phyloP scores from a whole-genome alignment of 768 basidiomycete species.

The Pleurotus ostreatus region DNA sequence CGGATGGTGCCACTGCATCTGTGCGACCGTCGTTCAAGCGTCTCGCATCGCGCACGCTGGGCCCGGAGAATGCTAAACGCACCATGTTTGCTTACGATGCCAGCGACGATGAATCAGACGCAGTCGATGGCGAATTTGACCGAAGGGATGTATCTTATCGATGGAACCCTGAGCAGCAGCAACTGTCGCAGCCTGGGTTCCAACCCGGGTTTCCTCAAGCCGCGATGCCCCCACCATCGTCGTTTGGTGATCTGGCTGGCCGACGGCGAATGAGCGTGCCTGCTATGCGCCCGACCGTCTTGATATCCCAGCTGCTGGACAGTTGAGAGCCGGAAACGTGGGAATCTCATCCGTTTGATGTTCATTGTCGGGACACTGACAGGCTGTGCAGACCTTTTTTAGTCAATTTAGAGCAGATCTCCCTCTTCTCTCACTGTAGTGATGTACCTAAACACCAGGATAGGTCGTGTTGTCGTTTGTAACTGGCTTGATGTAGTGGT shows the following conservation, averaged over 20 bases:
- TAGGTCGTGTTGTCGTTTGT: too few species aligned
- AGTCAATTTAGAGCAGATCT: too few species aligned
- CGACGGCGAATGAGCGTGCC: constrained; percentile 31
- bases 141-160: neutral
- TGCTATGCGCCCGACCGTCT: constrained; percentile 11
- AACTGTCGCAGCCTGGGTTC: too few species aligned
- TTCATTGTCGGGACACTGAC: too few species aligned
- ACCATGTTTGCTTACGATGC: constrained; percentile 34
- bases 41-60: constrained; percentile 70
- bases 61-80: constrained; percentile 52
- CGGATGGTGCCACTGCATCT: constrained; percentile 14
- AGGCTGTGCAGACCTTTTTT: too few species aligned
- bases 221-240: too few species aligned
- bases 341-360: too few species aligned
- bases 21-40: constrained; percentile 68
- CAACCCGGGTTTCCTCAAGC: too few species aligned
- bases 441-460: too few species aligned
- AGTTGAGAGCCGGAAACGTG: neutral
- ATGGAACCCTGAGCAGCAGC: too few species aligned
- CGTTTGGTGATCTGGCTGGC: constrained; percentile 13
- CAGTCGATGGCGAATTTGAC: constrained; percentile 9
- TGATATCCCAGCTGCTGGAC: constrained; percentile 2
- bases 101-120: constrained; percentile 23
- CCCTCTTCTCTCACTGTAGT: too few species aligned
- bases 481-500: too few species aligned